Percentiles rank a stretch among this genome's conserved stretches.
phyloP scores from a whole-genome alignment of 2,329 filamentous ascomycete species.

The Colletotrichum paranaense region DNA sequence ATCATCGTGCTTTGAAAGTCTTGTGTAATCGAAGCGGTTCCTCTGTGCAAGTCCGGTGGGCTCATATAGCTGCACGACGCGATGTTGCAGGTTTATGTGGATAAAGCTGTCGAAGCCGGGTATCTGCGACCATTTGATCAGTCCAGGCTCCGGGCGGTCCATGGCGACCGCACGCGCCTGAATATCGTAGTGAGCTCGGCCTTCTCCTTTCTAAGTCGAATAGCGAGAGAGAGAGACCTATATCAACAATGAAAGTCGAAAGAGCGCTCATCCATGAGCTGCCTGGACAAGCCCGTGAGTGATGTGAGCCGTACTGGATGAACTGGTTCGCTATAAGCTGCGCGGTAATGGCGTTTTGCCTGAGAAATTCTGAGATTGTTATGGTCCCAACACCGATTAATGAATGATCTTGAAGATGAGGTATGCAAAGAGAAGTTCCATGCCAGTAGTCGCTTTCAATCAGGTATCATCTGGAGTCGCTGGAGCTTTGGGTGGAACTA shows the following conservation, averaged over 20 bases:
- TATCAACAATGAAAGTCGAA: not conserved
- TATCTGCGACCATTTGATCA: constrained; percentile 75
- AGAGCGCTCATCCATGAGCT: not conserved
- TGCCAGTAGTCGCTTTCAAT: not conserved
- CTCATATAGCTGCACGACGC: constrained; percentile 71
- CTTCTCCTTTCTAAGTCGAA: not conserved
- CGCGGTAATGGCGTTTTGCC: not conserved
- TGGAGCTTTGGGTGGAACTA: constrained; percentile 20
- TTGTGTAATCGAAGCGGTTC: constrained; percentile 68
- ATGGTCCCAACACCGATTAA: not conserved
- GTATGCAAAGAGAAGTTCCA: not conserved
- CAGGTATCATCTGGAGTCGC: constrained; percentile 5
- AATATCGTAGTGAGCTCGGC: constrained; percentile 10
- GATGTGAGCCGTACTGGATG: not conserved
- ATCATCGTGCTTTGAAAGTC: constrained; percentile 69
- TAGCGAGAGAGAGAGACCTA: not conserved
- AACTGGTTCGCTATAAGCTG: not conserved
- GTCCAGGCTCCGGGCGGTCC: constrained; percentile 71
- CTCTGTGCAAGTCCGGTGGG: constrained; percentile 69
- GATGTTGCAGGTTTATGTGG: constrained; percentile 73
- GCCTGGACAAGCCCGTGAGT: not conserved
- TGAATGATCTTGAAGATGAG: not conserved
- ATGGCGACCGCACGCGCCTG: constrained; percentile 47
- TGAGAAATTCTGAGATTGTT: not conserved
- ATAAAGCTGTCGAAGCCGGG: constrained; percentile 69